Evolutionary conservation across 345 rosid genomes (phyloP).

Genomic region (Populus tremula): DNA sequence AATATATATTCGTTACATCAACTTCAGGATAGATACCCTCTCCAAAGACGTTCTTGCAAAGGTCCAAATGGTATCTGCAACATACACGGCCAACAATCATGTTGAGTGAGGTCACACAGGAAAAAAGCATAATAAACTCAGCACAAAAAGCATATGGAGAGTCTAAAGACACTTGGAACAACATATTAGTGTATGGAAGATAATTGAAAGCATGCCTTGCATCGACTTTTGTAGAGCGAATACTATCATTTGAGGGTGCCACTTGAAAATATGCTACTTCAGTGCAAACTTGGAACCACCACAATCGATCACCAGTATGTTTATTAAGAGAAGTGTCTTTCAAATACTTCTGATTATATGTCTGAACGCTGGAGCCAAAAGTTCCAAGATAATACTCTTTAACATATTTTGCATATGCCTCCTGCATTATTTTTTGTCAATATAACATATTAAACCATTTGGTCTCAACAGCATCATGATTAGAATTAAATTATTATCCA

Average conservation of each 20-base stretch:
- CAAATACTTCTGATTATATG: constrained; percentile 59
- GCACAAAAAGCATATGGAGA: neutral
- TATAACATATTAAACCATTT: neutral
- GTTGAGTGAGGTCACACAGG: neutral
- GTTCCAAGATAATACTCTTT: constrained; percentile 51
- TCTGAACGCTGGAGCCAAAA: constrained; percentile 41
- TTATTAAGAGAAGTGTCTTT: constrained; percentile 43
- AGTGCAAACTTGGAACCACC: constrained; percentile 97
- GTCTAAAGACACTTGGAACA: neutral
- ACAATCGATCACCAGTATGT: constrained; percentile 52
- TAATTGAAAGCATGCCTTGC: constrained; percentile 40
- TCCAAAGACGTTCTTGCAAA: constrained; percentile 76
- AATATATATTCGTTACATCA: constrained; percentile 67
- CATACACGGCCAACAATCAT: too few relatives aligned
- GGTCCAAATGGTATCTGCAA: constrained; percentile 76
- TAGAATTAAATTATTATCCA: too few relatives aligned
- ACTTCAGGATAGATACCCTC: constrained; percentile 70
- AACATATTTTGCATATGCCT: constrained; percentile 63
- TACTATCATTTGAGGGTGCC: constrained; percentile 75
- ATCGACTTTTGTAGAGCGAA: constrained; percentile 81
- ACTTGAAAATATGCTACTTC: constrained; percentile 91
- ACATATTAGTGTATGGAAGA: neutral
- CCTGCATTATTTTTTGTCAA: constrained; percentile 37
- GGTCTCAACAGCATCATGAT: neutral
- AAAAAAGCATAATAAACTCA: neutral